These are phyloP conservation scores for Trametes cingulata DNA, from an alignment of 768 basidiomycete genomes.

Conservation along the genomic window DNA sequence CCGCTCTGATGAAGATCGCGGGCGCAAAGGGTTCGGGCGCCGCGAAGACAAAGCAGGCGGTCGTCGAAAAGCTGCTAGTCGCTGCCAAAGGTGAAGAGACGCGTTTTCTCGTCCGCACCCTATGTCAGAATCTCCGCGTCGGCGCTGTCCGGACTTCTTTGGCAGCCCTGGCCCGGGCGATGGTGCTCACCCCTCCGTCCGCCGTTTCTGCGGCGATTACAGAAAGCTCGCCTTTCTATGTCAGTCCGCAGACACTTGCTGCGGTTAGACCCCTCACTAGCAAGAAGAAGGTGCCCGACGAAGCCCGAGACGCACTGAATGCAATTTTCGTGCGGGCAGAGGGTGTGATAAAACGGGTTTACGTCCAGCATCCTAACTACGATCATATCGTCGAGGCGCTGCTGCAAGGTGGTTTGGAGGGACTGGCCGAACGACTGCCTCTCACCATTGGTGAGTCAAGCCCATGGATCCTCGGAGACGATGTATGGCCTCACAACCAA, in stretches of 20 bases:
- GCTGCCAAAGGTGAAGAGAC: conserved; percentile 85
- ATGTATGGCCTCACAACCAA: conserved; percentile 1
- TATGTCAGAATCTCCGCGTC: conserved; percentile 77
- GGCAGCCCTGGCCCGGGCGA: conserved; percentile 75
- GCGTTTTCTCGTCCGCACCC: conserved; percentile 76
- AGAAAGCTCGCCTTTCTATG: conserved; percentile 32
- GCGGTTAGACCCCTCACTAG: conserved; percentile 28
- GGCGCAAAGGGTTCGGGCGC: conserved; percentile 73
- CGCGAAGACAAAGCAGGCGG: conserved; percentile 69
- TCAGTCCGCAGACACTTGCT: conserved; percentile 34
- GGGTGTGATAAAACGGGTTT: conserved; percentile 65
- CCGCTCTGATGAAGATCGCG: conserved; percentile 66
- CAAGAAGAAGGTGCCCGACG: conserved; percentile 36
- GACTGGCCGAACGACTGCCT: conserved; percentile 58
- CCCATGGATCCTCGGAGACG: neutral
- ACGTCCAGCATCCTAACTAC: conserved; percentile 77
- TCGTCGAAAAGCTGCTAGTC: conserved; percentile 81
- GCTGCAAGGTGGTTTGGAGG: conserved; percentile 59
- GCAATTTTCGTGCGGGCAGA: conserved; percentile 58
- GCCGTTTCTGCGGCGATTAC: conserved; percentile 25
- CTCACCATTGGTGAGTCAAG: conserved; percentile 60
- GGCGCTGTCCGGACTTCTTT: conserved; percentile 86
- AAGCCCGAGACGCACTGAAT: conserved; percentile 38
- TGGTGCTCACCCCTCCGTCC: conserved; percentile 57
- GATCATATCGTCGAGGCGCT: conserved; percentile 65